A percentile compares a stretch with the other conserved stretches of the same genome.
Evolutionary conservation across 2,329 filamentous ascomycete species (phyloP).

Genomic region (Cytospora paraplurivora): DNA sequence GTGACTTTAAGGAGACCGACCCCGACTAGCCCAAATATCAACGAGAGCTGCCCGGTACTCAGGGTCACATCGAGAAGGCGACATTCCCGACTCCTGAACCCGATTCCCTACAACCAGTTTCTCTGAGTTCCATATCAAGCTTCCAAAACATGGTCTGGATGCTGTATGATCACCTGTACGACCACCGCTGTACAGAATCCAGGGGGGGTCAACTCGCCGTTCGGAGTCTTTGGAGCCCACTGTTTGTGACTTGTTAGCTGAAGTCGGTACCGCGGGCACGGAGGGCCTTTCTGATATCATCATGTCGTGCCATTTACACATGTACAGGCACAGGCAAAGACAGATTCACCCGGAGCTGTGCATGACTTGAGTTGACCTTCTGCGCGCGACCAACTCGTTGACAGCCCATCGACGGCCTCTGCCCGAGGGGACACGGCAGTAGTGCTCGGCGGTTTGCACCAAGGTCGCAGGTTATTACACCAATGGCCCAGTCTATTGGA

Average conservation of each 20-base stretch:
- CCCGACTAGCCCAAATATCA: neutral
- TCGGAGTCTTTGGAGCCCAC: neutral
- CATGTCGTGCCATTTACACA: constrained; percentile 1
- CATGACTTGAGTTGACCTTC: neutral
- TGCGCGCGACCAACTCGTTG: neutral
- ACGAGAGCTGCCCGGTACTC: neutral
- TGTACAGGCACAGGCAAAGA: neutral
- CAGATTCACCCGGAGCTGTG: neutral
- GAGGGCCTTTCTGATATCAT: neutral
- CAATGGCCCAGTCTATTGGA: neutral
- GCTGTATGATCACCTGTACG: neutral
- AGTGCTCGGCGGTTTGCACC: constrained; percentile 5
- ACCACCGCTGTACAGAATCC: neutral
- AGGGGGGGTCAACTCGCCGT: neutral
- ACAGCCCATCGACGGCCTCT: constrained; percentile 5
- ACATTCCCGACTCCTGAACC: neutral
- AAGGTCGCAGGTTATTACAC: neutral
- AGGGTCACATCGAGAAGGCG: neutral
- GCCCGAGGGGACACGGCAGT: constrained; percentile 14
- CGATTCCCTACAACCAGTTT: neutral
- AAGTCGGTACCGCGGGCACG: neutral
- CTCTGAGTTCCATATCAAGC: neutral
- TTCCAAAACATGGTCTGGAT: neutral
- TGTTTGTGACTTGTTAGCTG: no score
- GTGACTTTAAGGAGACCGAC: constrained; percentile 12